These are phyloP conservation scores for Colletotrichum caudatum DNA, from an alignment of 2,329 filamentous ascomycete genomes.

Conservation along the genomic window DNA sequence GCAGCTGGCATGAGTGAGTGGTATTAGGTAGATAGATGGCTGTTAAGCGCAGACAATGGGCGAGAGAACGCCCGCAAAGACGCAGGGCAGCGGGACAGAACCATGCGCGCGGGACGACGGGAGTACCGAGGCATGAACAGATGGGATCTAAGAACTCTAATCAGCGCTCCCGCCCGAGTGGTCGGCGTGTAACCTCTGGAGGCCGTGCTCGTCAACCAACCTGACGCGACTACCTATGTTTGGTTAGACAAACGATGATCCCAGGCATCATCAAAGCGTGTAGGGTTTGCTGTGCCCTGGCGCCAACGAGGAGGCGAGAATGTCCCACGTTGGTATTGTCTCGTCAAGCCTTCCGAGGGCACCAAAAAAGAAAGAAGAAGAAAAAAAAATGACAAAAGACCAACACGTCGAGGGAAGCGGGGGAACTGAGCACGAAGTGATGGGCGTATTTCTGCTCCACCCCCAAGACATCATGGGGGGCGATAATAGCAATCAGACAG, in stretches of 20 bases:
- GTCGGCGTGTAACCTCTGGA: neutral
- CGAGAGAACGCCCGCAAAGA: slow-evolving; percentile 39
- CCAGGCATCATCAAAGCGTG: neutral
- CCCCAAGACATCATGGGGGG: neutral
- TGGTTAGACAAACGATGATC: too few relatives aligned
- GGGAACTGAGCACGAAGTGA: neutral
- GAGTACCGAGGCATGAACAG: neutral
- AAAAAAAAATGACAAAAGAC: too few relatives aligned
- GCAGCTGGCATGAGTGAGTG: neutral
- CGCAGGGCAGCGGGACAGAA: slow-evolving; percentile 33
- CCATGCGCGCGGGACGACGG: slow-evolving; percentile 21
- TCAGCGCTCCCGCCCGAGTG: neutral
- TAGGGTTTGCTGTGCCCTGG: neutral
- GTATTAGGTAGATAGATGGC: neutral
- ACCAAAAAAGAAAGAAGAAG: too few relatives aligned
- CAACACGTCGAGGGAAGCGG: too few relatives aligned
- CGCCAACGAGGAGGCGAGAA: too few relatives aligned
- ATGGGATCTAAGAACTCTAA: slow-evolving; percentile 22
- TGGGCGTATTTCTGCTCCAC: too few relatives aligned
- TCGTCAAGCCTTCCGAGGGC: neutral
- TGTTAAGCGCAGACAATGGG: slow-evolving; percentile 18
- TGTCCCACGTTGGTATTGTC: too few relatives aligned
- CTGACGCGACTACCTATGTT: neutral
- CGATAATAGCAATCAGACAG: neutral
- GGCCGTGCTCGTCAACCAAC: neutral